Evolutionary conservation across 169 alveolate species (phyloP), one percentile per base, ranked within the genome.

Genomic region (Plasmodium adleri): DNA sequence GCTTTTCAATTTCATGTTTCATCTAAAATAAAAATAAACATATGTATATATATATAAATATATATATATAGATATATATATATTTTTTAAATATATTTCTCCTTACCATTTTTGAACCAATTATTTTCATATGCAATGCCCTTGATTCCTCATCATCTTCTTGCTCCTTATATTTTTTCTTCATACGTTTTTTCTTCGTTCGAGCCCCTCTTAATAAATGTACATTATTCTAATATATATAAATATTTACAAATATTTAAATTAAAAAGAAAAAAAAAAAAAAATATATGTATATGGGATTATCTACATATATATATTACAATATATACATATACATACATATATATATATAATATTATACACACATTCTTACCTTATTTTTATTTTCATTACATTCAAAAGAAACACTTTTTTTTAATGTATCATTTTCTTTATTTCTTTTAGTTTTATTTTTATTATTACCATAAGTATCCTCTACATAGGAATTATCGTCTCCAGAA

Each of bases 121-220:
- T 76, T 64, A 76, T 76, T 56, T 76, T 76, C 89, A 76, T 76
- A 68, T 76, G 76, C 47, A 76, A 43, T 20, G 47, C 71, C 17
- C 89, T 76, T 63, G 64, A 72, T 60, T 76, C 89, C 10, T 76
- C 89, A 71, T 76, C 89, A 56, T 43, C 89, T 7, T 26, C 78
- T 26, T 76, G 89, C 32, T 64, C 89, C 28, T 59, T 52, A 56
- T 76, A 76, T n/a, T 76, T 76, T 64, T 76, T 76, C 45, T 76
- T 76, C 89, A 76, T 76, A 15, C 89, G 24, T 15, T 76, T 76
- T 39, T 76, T 76, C 47, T 76, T 76, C n/a, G 89, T 45, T 45
- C 76, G 49, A 28, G 89, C 89, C 10, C 89, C 89, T 64, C 89
- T 76, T 24, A 76, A 22, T 58, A 76, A 56, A 68, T 76, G 89